Percentiles rank a stretch among this genome's conserved stretches.
phyloP scores from a whole-genome alignment of 306 rosid genomes.

The Canavalia ensiformis region DNA sequence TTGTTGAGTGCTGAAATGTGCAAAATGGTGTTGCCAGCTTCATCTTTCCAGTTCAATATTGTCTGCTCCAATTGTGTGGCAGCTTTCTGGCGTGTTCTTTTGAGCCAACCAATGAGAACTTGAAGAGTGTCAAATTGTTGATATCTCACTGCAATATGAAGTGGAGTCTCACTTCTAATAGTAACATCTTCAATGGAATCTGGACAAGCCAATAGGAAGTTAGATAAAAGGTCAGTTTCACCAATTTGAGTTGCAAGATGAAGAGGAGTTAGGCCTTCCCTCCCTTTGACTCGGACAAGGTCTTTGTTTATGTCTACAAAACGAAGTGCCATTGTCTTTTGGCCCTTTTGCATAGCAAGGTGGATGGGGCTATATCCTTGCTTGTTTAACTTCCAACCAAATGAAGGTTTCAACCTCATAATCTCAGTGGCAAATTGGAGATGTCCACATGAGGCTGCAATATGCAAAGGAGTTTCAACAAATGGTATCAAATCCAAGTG shows the following conservation, averaged over 20 bases:
- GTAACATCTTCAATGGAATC: slow-evolving; percentile 46
- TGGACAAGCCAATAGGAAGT: slow-evolving; percentile 46
- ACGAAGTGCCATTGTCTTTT: not conserved
- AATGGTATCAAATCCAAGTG: not conserved
- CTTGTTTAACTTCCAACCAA: not conserved
- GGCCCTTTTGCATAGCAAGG: not conserved
- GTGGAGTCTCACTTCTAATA: slow-evolving; percentile 44
- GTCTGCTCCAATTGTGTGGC: not conserved
- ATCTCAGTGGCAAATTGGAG: not conserved
- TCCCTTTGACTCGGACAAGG: not conserved
- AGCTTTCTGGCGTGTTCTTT: no score
- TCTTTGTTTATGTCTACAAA: not conserved
- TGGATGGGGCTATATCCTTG: slow-evolving; percentile 32
- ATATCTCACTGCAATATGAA: slow-evolving; percentile 47
- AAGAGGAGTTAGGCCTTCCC: not conserved
- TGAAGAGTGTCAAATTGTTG: slow-evolving; percentile 1
- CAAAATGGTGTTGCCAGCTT: slow-evolving; percentile 44
- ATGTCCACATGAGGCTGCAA: not conserved
- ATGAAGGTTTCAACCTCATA: slow-evolving; percentile 23
- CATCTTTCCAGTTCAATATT: slow-evolving; percentile 41
- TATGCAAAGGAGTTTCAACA: not conserved
- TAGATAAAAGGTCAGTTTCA: slow-evolving; percentile 14
- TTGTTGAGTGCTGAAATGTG: slow-evolving; percentile 40
- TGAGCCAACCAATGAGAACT: slow-evolving; percentile 41
- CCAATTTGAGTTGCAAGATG: slow-evolving; percentile 1